These are phyloP conservation scores for Maudiozyma turicensis DNA, from an alignment of 805 yeast species.

Conservation along the genomic window DNA sequence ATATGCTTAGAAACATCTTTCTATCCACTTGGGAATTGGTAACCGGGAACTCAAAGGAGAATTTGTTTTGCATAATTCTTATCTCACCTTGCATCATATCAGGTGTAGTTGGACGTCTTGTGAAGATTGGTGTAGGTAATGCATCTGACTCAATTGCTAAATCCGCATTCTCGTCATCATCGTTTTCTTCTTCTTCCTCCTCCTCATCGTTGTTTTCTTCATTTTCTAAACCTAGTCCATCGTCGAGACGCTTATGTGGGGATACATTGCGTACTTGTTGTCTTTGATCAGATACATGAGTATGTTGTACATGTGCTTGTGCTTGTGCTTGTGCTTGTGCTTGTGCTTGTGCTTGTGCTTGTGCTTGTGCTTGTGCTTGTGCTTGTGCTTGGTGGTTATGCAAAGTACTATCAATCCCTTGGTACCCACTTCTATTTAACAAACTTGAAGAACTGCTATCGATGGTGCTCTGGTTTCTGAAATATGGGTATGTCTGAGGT, in stretches of 20 bases:
- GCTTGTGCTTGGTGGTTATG: neutral
- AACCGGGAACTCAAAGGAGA: slow-evolving; percentile 21
- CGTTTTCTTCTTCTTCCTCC: neutral
- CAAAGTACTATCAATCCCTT: neutral
- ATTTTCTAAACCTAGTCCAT: no score
- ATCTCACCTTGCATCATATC: slow-evolving; percentile 17
- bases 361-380: neutral
- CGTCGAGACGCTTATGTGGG: no score
- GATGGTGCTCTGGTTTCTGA: neutral
- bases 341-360: neutral
- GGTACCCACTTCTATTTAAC: neutral
- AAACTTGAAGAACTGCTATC: slow-evolving; percentile 1
- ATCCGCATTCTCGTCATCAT: slow-evolving; percentile 17
- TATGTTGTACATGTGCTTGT: neutral
- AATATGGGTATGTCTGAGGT: neutral
- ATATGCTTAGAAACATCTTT: slow-evolving; percentile 26
- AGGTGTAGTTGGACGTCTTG: slow-evolving; percentile 1
- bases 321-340: neutral
- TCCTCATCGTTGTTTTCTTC: neutral
- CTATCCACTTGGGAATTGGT: slow-evolving; percentile 16
- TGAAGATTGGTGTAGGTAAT: slow-evolving; percentile 10
- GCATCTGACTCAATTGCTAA: slow-evolving; percentile 23
- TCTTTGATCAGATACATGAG: neutral
- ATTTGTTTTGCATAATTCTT: slow-evolving; percentile 17
- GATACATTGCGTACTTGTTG: neutral